Evolutionary conservation across 31 red algal genomes (phyloP).

Genomic region (Odonthalia washingtoniensis): DNA sequence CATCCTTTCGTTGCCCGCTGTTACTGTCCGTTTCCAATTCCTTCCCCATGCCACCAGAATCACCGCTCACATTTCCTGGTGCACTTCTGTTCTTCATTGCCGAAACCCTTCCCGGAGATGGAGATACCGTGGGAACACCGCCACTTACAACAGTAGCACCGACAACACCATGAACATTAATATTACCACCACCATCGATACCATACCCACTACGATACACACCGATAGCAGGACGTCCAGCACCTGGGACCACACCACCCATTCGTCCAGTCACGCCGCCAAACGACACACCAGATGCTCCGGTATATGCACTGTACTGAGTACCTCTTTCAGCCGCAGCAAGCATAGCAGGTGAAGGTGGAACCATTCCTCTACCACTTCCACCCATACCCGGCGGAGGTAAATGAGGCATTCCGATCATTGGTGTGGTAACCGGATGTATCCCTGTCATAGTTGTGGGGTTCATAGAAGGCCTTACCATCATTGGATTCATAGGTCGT

Average conservation of each 20-base stretch:
- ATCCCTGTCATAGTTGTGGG: not conserved
- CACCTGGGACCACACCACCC: not conserved
- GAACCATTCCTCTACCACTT: conserved; percentile 12
- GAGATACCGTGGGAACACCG: not conserved
- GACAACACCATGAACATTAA: too few relatives aligned
- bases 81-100: not conserved
- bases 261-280: not conserved
- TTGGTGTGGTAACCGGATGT: not conserved
- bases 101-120: not conserved
- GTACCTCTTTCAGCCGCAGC: not conserved
- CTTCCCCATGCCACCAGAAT: not conserved
- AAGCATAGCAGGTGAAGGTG: not conserved
- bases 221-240: not conserved
- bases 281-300: not conserved
- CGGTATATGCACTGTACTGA: not conserved
- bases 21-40: not conserved
- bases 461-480: not conserved
- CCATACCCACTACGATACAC: not conserved
- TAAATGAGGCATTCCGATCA: not conserved
- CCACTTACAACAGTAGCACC: not conserved
- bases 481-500: not conserved
- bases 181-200: too few relatives aligned
- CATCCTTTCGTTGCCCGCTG: not conserved
- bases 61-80: not conserved
- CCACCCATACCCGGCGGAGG: not conserved